These are phyloP conservation scores for Alternaria gansuensis DNA, from an alignment of 2,329 filamentous ascomycete genomes.

Conservation along the genomic window DNA sequence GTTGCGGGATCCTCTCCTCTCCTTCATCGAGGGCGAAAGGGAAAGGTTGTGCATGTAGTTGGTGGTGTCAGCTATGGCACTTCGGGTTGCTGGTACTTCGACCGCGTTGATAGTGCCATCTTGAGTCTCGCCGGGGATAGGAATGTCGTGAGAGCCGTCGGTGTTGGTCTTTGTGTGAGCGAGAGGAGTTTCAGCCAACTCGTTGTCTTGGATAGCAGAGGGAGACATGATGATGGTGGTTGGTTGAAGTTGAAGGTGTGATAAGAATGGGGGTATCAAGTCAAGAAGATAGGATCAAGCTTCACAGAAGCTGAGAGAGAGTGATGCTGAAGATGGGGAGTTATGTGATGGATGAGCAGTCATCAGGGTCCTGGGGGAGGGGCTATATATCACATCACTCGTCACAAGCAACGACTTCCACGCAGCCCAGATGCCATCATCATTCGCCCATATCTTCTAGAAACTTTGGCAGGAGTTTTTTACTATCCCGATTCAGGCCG, in stretches of 20 bases:
- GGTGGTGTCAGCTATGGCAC: conserved; percentile 72
- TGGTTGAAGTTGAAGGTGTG: conserved; percentile 15
- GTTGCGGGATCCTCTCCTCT: conserved; percentile 75
- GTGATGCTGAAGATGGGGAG: conserved; percentile 16
- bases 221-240: conserved; percentile 53
- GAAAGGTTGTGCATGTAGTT: conserved; percentile 79
- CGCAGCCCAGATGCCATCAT: conserved; percentile 35
- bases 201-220: conserved; percentile 66
- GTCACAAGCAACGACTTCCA: conserved; percentile 10
- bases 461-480: conserved; percentile 25
- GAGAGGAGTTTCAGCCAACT: conserved; percentile 46
- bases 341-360: conserved; percentile 14
- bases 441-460: conserved; percentile 28
- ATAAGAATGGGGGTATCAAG: conserved; percentile 17
- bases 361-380: conserved; percentile 35
- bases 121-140: conserved; percentile 45
- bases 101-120: conserved; percentile 60
- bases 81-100: conserved; percentile 74
- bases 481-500: conserved; percentile 38
- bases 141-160: conserved; percentile 48
- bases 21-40: conserved; percentile 71
- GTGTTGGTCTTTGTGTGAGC: conserved; percentile 38
- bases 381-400: conserved; percentile 38
- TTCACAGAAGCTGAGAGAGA: conserved; percentile 18
- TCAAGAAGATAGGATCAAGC: conserved; percentile 10